Base-by-base conservation (phyloP, 108 stramenopile species). In the Pelagomonas calceolata region DNA sequence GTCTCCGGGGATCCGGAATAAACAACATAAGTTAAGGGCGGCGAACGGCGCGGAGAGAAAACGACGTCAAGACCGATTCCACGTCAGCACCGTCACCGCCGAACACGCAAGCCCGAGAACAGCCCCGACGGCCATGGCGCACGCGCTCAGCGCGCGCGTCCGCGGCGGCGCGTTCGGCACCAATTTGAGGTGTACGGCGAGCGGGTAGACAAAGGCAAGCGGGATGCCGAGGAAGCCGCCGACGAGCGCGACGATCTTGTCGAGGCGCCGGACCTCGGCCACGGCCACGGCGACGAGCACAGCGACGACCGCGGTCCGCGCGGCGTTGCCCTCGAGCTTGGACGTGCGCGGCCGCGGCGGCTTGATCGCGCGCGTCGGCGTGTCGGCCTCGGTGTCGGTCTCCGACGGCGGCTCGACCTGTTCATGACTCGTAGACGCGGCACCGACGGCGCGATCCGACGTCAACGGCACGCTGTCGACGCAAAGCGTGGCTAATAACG, bases 131-230 rank as follows among this genome's bases (percentile, higher is more conserved):
- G 51, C 4, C 7, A 60, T 60, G 7, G 51, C 51, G 26, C 14
- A 16, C 51, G 7, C 0, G 26, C 29, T 60, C 21, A 60, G 21
- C 21, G 1, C 21, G 21, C 29, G 18, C 7, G 10, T 12, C 21
- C 21, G 21, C 7, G 18, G 7, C 0, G 3, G 3, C 51, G 51
- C 14, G 51, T 60, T 26, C 51, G 51, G 51, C 7, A 60, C 51
- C 21, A 60, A 26, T 26, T 26, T 60, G 51, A 26, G 14, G 44
- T 87, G 85, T 64, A 89, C 87, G 79, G 87, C 70, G 39, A 83
- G 83, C 17, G 89, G 89, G 36, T 84, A 74, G 30, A 87, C 74
- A 64, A 89, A 85, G n/a, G 89, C 85, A 17, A 89, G 67, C 14
- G 89, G 89, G 65, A 76, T 77, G 26, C 89, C 89, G 32, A 89